Percentiles rank a stretch among this genome's conserved stretches.
Evolutionary conservation across 2,329 filamentous ascomycete genomes (phyloP).

Genomic region (Didymella pomorum): DNA sequence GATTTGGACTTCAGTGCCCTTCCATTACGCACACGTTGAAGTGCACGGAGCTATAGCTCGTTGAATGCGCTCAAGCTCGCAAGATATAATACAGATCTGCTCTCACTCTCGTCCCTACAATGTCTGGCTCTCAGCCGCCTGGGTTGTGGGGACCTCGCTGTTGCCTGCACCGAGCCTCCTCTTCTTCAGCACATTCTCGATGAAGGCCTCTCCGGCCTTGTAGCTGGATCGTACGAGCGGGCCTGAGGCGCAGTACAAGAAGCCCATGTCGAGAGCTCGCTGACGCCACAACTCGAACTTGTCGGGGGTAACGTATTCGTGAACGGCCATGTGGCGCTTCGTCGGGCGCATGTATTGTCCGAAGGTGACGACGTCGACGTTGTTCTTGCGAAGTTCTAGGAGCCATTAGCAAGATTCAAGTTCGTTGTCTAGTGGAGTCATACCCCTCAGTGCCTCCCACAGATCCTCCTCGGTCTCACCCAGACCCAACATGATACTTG

Average conservation of each 20-base stretch:
- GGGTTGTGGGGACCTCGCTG: background rate
- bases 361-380: conserved; percentile 96
- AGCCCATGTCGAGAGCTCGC: conserved; percentile 91
- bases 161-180: conserved; percentile 27
- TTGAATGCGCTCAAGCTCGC: conserved; percentile 14
- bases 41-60: conserved; percentile 21
- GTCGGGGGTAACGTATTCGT: conserved; percentile 91
- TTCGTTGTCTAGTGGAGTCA: background rate
- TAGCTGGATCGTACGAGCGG: conserved; percentile 94
- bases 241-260: conserved; percentile 94
- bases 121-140: conserved; percentile 9
- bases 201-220: conserved; percentile 98
- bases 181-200: conserved; percentile 96
- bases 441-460: conserved; percentile 76
- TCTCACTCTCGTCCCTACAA: background rate
- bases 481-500: conserved; percentile 93
- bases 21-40: conserved; percentile 22
- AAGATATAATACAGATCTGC: conserved; percentile 12
- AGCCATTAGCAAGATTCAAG: conserved; percentile 17
- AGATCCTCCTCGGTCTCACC: conserved; percentile 91
- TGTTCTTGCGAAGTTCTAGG: conserved; percentile 75
- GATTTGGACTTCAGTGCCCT: background rate
- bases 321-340: conserved; percentile 95
- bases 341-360: conserved; percentile 99
- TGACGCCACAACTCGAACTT: conserved; percentile 92